Conservation (phyloP, 2,329 filamentous ascomycete species). For the Volutella citrinella region DNA sequence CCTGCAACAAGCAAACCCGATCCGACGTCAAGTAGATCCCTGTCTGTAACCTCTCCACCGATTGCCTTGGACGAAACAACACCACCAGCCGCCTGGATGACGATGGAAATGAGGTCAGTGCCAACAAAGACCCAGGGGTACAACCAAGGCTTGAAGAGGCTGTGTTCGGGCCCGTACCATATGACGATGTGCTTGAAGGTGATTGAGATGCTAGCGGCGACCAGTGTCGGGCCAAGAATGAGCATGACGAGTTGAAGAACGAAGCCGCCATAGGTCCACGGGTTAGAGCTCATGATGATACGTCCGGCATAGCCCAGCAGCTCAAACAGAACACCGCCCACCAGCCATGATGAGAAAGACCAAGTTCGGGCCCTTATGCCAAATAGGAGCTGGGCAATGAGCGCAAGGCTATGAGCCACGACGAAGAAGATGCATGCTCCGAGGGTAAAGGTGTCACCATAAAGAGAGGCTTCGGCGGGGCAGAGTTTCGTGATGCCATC, state of each 20-base stretch:
- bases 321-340: slow-evolving; percentile 38
- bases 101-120: slow-evolving; percentile 39
- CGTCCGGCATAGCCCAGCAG: slow-evolving; percentile 40
- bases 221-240: slow-evolving; percentile 39
- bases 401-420: slow-evolving; percentile 30
- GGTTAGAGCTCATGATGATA: slow-evolving; percentile 37
- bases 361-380: slow-evolving; percentile 36
- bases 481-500: slow-evolving; percentile 12
- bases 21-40: slow-evolving; percentile 13
- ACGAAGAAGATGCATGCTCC: slow-evolving; percentile 32
- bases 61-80: slow-evolving; percentile 16
- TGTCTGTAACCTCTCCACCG: slow-evolving; percentile 5
- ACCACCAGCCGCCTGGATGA: slow-evolving; percentile 21
- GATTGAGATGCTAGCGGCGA: slow-evolving; percentile 42
- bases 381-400: slow-evolving; percentile 30
- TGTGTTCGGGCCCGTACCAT: slow-evolving; percentile 36
- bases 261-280: slow-evolving; percentile 38
- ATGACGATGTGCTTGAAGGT: slow-evolving; percentile 43
- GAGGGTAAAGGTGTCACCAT: slow-evolving; percentile 22
- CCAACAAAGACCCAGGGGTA: slow-evolving; percentile 49
- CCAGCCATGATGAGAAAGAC: slow-evolving; percentile 33
- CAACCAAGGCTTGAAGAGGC: slow-evolving; percentile 34
- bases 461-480: slow-evolving; percentile 22
- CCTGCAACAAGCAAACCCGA: slow-evolving; percentile 18
- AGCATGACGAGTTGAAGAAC: slow-evolving; percentile 42